Evolutionary conservation across 1,284 basidiomycete genomes (phyloP), one percentile per base, ranked within the genome.

Genomic region (Heterobasidion occidentale): DNA sequence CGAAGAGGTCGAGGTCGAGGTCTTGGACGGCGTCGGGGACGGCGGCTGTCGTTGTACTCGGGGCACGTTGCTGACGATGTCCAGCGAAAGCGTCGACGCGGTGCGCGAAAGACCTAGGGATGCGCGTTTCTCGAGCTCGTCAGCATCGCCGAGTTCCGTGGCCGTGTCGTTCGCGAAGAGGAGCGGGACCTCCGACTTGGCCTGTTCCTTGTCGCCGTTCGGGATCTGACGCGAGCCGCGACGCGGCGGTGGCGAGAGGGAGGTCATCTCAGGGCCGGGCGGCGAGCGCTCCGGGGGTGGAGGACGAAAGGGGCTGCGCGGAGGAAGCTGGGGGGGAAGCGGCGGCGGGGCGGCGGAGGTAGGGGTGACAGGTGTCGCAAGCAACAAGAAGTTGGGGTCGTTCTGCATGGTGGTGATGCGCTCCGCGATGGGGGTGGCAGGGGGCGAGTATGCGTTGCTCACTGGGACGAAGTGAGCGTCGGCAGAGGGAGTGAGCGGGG

Each of bases 241-340:
- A 27, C 84, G 76, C 9, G 83, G 84, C 9, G 84, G 81, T 5
- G 83, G 83, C 9, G 79, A 79, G 36, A 86, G 68, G 27, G 81
- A 77, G n/a, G 76, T 79, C 56, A 80, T 67, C 55, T 77, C 79
- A 9, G 68, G 65, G 47, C 63, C 63, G 9, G 69, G 69, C 15
- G 70, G 67, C 45, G 71, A 71, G 46, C 61, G 61, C 54, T 74
- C 72, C 15, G 70, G 68, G 53, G 69, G 64, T 9, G 69, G 63
- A 19, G 73, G 58, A 11, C 56, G 54, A 20, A 53, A 53, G 14
- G 61, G 53, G 46, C 59, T 56, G 33, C 58, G 61, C 36, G 61
- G 62, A 11, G 62, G 59, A 46, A 71, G 52, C 67, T 71, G 36
- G 59, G 61, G 51, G 68, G 63, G 55, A 12, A 48, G n/a, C 20